Evolutionary conservation across 2,329 filamentous ascomycete genomes (phyloP), one percentile per base, ranked within the genome.

Genomic region (Mollisiaceae sp.): DNA sequence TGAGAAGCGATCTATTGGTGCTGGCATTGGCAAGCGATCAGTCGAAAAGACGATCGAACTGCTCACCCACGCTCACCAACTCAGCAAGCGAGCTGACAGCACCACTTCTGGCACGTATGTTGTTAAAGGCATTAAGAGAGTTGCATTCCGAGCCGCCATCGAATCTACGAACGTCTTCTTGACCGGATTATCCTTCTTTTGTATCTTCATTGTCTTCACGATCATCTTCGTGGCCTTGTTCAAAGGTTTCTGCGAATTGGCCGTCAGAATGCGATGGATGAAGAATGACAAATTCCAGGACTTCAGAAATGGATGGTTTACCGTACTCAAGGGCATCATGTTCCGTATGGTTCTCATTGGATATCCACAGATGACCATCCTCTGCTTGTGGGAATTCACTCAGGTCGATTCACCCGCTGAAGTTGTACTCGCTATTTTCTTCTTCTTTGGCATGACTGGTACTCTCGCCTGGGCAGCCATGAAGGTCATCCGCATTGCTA

Each of bases 331-430:
- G 82, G 94, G 94, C 64, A 96, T 97, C 72, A 84, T 97, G 70
- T 97, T 95, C 86, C 91, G 94, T 70, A 85, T 97, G 74, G 88
- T 94, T 50, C 85, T 97, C 45, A 95, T 97, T 73, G 93, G 93
- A 69, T 97, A 93, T 80, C 93, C 94, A 22, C 92, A 96, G 76
- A 93, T 97, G 85, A 88, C 89, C 58, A 91, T 97, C 62, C 86
- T 97, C 62, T 96, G 92, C 78, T 85, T 97, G 70, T 97, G 94
- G 94, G 93, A 98, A 78, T 90, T 97, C 66, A 97, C 93, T 4
- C 85, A 89, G 74, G 85, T 86, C 68, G 94, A 98, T 78, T 97
- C 94, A 1, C 83, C 91, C 8, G 94, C 93, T 35, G 89, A 95
- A 76, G 86, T 97, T 57, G 91, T 97, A 45, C 83, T 97, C 32